Base-by-base conservation (phyloP, 2,329 filamentous ascomycete species). In the Colletotrichum truncatum region DNA sequence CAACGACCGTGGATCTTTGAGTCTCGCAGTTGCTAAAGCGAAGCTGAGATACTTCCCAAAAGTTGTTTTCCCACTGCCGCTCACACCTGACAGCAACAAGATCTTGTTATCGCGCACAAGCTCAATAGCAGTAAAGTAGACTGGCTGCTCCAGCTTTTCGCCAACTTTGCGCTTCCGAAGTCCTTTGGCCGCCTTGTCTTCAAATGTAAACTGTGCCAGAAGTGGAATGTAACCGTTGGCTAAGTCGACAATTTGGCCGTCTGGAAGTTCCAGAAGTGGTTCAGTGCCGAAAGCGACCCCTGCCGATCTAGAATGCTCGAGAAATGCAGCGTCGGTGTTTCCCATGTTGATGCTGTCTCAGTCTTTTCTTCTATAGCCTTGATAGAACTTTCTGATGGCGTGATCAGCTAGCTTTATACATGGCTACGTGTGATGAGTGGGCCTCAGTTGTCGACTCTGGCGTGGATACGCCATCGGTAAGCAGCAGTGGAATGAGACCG, bases 131-230 rank as follows among this genome's bases (percentile, higher is more conserved):
- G 52, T 39, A 7, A 57, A 63, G 32, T 63, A 43, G 7, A 63
- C 14, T 1, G 52, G 43, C 6, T 25, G 28, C 34, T 63, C 52
- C 5, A 32, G 43, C 9, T 63, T n/a, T 3, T 57, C 32, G 0
- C 41, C 34, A 4, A 3, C 25, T 12, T 11, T 57, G 10, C 52
- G 43, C 14, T 57, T 63, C 8, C 52, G 59, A 0, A 63, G 6
- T 11, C 59, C 59, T 12, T 63, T 49, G 25, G 59, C 52, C 2
- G 59, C 52, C 11, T 57, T 63, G 52, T 63, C 59, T 25, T 63
- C 59, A 14, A 21, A 34, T 1, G 59, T 63, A 11, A 49, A 63
- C 3, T 43, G 52, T 0, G 34, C 34, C 3, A 63, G 9, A 3
- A 57, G 34, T 6, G 59, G 52, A 4, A 57, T 36, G 43, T 63